A percentile compares a stretch with the other conserved stretches of the same genome.
Conservation (phyloP, 495 filamentous ascomycete genomes). For the Cetradonia linearis region DNA sequence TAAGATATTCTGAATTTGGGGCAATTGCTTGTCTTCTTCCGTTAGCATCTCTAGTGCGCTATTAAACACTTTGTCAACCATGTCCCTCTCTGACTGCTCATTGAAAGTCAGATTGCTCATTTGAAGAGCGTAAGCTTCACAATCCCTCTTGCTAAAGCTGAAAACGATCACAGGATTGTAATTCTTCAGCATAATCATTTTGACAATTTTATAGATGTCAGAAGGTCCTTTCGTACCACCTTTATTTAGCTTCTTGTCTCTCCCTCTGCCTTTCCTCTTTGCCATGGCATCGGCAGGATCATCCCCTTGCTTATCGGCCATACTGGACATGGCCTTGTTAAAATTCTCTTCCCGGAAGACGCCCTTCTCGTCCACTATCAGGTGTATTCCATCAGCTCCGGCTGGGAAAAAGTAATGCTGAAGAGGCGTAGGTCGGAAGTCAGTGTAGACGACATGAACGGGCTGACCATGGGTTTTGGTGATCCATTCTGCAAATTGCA, state of each 20-base stretch:
- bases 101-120: conserved; percentile 90
- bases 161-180: conserved; percentile 98
- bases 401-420: conserved; percentile 97
- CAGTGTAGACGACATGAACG: conserved; percentile 96
- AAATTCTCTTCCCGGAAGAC: conserved; percentile 94
- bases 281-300: conserved; percentile 69
- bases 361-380: conserved; percentile 93
- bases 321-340: conserved; percentile 80
- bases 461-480: conserved; percentile 93
- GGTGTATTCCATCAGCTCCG: conserved; percentile 84
- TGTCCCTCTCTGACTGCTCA: conserved; percentile 86
- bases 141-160: conserved; percentile 96
- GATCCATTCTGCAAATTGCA: conserved; percentile 99
- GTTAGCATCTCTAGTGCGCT: conserved; percentile 85
- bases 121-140: conserved; percentile 73
- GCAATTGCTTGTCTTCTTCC: conserved; percentile 76
- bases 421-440: conserved; percentile 90
- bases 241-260: conserved; percentile 82
- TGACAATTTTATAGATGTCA: conserved; percentile 94
- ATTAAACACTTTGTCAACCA: conserved; percentile 88
- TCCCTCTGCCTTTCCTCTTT: conserved; percentile 74
- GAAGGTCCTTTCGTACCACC: conserved; percentile 61
- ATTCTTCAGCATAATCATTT: conserved; percentile 94
- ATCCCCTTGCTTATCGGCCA: conserved; percentile 79
- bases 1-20: conserved; percentile 84